Conservation (phyloP, 805 yeast species). For the Metschnikowia cubensis region DNA sequence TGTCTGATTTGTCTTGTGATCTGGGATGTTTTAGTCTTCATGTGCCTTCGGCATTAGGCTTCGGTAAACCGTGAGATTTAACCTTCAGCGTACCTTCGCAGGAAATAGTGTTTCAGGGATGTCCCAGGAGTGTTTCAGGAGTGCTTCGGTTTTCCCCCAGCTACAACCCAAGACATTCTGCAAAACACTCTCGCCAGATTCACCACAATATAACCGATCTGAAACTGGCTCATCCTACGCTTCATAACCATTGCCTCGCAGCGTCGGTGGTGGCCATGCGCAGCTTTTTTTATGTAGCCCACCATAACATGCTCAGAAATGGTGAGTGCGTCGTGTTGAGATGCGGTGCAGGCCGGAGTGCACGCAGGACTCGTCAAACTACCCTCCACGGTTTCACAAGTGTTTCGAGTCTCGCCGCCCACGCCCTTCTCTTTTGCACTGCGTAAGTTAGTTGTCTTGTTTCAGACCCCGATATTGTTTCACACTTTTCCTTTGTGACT, state of each 20-base stretch:
- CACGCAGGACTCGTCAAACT: constrained; percentile 3
- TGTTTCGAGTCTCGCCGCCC: not conserved
- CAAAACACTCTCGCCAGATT: too few species aligned
- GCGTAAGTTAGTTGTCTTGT: not conserved
- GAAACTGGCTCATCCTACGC: not conserved
- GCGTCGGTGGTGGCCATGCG: not conserved
- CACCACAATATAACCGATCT: too few species aligned
- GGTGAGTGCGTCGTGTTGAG: not conserved
- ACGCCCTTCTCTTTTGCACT: not conserved
- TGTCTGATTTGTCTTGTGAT: too few species aligned
- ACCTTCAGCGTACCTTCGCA: too few species aligned
- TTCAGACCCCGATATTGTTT: not conserved
- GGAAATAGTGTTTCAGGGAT: too few species aligned
- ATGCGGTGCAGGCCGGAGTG: constrained; percentile 3
- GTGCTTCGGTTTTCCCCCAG: too few species aligned
- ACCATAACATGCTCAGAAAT: not conserved
- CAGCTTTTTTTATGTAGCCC: not conserved
- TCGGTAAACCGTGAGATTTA: too few species aligned
- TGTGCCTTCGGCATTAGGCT: too few species aligned
- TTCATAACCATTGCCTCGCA: not conserved
- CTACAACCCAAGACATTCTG: too few species aligned
- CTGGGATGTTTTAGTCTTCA: too few species aligned
- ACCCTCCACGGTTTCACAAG: not conserved
- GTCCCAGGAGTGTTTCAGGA: too few species aligned
- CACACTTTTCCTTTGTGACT: not conserved